Conservation (phyloP, 2,329 filamentous ascomycete genomes). For the Chlorencoelia australis region DNA sequence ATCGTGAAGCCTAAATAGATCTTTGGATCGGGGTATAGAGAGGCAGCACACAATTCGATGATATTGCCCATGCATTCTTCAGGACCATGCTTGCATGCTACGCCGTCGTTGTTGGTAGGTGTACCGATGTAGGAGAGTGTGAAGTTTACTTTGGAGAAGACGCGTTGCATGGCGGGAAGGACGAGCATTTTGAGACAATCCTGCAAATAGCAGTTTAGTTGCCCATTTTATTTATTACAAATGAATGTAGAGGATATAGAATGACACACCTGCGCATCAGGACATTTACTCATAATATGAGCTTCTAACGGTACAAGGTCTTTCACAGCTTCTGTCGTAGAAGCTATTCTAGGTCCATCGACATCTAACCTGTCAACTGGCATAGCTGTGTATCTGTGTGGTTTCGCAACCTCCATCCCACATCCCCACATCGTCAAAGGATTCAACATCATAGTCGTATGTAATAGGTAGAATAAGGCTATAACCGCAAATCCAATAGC, state of each 20-base stretch:
- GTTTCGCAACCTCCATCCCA: too few relatives aligned
- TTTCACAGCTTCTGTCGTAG: too few relatives aligned
- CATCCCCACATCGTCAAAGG: slow-evolving; percentile 1
- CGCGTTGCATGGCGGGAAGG: slow-evolving; percentile 74
- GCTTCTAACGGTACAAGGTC: slow-evolving; percentile 69
- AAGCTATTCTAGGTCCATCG: too few relatives aligned
- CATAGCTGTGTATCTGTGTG: too few relatives aligned
- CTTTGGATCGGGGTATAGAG: slow-evolving; percentile 76
- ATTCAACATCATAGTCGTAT: slow-evolving; percentile 7
- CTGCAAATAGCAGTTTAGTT: slow-evolving; percentile 28
- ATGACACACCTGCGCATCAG: slow-evolving; percentile 58
- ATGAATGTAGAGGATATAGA: neutral
- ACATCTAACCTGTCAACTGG: too few relatives aligned
- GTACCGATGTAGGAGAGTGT: slow-evolving; percentile 81
- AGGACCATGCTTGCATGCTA: slow-evolving; percentile 82
- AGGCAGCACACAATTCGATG: slow-evolving; percentile 79
- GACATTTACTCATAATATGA: slow-evolving; percentile 96
- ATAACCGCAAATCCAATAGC: slow-evolving; percentile 14
- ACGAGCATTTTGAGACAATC: slow-evolving; percentile 75
- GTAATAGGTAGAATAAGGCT: slow-evolving; percentile 19
- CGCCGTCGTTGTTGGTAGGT: slow-evolving; percentile 66
- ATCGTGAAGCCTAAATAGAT: slow-evolving; percentile 87
- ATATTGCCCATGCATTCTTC: slow-evolving; percentile 91
- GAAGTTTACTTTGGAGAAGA: slow-evolving; percentile 81
- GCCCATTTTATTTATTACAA: slow-evolving; percentile 1